Conservation (phyloP, 2,329 filamentous ascomycete species). For the Fusarium paranaense region DNA sequence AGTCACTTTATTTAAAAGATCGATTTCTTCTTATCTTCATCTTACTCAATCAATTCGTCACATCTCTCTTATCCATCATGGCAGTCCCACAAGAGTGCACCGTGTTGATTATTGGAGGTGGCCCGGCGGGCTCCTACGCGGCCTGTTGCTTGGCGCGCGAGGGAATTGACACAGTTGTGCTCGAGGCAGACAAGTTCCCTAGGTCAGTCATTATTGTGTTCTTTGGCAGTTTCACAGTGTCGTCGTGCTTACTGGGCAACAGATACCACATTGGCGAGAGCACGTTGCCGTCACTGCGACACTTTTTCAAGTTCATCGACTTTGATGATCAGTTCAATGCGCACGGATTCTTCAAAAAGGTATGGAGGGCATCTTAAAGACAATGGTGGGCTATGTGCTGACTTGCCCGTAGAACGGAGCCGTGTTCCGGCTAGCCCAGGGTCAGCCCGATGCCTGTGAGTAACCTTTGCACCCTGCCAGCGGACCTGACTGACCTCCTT, state of each 20-base stretch:
- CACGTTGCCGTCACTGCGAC: slow-evolving; percentile 6
- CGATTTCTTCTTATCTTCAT: too few relatives aligned
- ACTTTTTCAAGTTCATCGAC: slow-evolving; percentile 10
- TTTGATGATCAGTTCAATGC: background rate
- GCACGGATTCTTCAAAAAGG: slow-evolving; percentile 7
- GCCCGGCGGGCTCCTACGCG: slow-evolving; percentile 59
- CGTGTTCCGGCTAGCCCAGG: background rate
- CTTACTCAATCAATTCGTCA: background rate
- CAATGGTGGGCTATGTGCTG: background rate
- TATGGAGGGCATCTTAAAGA: background rate
- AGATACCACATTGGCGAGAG: slow-evolving; percentile 43
- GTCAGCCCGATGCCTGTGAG: background rate
- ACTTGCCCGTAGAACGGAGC: background rate
- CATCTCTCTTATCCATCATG: background rate
- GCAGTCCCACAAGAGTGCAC: background rate
- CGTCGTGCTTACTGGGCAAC: background rate
- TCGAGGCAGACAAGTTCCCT: slow-evolving; percentile 56
- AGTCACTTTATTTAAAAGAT: background rate
- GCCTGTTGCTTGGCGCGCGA: slow-evolving; percentile 58
- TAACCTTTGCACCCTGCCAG: background rate
- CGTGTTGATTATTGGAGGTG: slow-evolving; percentile 58
- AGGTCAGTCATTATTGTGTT: background rate
- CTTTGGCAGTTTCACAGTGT: too few relatives aligned
- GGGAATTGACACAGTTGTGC: slow-evolving; percentile 56
- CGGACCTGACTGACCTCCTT: background rate